Evolutionary conservation across 441 rosid genomes (phyloP).

Genomic region (Gossypium schwendimanii): DNA sequence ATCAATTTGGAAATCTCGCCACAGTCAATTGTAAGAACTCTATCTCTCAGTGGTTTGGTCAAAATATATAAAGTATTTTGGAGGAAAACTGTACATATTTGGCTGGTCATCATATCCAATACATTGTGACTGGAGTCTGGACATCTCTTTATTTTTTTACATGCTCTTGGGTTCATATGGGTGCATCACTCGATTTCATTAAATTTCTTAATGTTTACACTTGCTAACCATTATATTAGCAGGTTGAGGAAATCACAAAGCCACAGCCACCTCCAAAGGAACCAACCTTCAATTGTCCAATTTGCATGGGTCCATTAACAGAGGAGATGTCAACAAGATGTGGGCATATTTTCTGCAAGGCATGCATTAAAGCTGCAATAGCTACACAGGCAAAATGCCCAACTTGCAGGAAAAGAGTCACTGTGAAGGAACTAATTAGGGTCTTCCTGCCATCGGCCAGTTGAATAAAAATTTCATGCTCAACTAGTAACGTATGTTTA

Average conservation of each 20-base stretch:
- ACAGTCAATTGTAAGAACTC: constrained; percentile 32
- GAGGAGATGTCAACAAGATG: constrained; percentile 85
- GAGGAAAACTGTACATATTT: background rate
- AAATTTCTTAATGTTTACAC: constrained; percentile 4
- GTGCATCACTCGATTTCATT: background rate
- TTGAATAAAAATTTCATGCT: constrained; percentile 27
- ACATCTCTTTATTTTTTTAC: background rate
- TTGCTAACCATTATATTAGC: constrained; percentile 12
- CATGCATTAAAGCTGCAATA: constrained; percentile 62
- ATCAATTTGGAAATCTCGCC: constrained; percentile 41
- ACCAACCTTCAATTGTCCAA: constrained; percentile 75
- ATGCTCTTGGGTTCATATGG: background rate
- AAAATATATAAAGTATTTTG: background rate
- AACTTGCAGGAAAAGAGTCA: constrained; percentile 68
- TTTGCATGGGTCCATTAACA: constrained; percentile 67
- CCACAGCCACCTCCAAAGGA: constrained; percentile 47
- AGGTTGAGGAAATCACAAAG: constrained; percentile 35
- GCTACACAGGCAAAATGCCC: constrained; percentile 66
- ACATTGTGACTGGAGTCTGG: background rate
- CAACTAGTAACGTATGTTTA: constrained; percentile 31
- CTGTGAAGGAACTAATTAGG: constrained; percentile 57
- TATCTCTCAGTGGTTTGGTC: background rate
- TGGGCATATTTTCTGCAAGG: constrained; percentile 89
- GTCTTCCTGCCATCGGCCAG: constrained; percentile 76
- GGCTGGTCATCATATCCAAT: background rate